phyloP scores from a whole-genome alignment of 2,329 filamentous ascomycete species.

The Epicoccum sorghinum region DNA sequence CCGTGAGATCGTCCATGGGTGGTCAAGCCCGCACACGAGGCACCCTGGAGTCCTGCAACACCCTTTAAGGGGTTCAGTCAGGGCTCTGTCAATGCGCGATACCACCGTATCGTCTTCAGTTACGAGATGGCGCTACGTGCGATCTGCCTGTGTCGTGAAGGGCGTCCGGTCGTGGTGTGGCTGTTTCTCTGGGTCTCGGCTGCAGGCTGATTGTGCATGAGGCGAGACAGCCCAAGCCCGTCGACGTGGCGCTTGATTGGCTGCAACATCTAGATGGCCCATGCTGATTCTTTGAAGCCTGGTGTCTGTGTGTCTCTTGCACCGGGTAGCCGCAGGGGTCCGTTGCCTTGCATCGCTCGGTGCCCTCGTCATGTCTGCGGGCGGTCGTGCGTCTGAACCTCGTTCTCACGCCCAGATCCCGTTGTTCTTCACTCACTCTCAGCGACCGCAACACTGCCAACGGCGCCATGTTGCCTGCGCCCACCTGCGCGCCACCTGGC shows the following conservation, averaged over 20 bases:
- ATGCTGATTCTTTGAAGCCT: conserved; percentile 2
- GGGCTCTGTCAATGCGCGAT: background rate
- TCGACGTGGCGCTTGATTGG: background rate
- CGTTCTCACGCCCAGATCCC: conserved; percentile 37
- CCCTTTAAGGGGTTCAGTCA: background rate
- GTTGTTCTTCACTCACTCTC: conserved; percentile 34
- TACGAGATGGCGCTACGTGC: background rate
- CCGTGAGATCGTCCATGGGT: conserved; percentile 1
- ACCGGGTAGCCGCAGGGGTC: conserved; percentile 17
- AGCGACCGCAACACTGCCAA: conserved; percentile 25
- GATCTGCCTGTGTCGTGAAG: background rate
- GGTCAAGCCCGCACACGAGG: background rate
- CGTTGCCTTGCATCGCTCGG: conserved; percentile 17
- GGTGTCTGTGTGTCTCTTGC: conserved; percentile 1
- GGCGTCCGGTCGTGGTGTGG: background rate
- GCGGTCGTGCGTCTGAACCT: conserved; percentile 22
- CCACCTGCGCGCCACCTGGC: conserved; percentile 27
- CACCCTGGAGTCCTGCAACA: background rate
- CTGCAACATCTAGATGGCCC: background rate
- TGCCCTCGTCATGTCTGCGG: conserved; percentile 23
- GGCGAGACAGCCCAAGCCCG: background rate
- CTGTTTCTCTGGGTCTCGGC: background rate
- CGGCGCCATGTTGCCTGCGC: conserved; percentile 34
- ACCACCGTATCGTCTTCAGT: background rate
- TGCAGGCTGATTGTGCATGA: conserved; percentile 5